Evolutionary conservation across 805 yeast species (phyloP), one percentile per base, ranked within the genome.

Genomic region (Zygosaccharomyces siamensis): DNA sequence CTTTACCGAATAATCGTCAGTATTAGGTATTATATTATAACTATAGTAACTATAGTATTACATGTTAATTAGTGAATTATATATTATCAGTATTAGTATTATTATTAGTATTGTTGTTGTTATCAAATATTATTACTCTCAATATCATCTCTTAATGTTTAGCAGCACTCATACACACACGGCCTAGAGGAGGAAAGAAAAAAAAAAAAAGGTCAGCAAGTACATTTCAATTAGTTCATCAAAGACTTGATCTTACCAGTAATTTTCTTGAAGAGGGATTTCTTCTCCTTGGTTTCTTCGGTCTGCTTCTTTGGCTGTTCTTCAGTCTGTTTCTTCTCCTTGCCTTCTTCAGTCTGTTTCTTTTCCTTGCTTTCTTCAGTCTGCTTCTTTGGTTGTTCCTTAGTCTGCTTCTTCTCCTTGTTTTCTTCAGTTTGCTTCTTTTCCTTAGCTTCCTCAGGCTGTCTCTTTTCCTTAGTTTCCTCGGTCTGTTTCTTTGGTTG

Each of bases 191-290:
- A 33, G 16, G 20, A 33, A 14, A 18, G 11, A 14, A 7, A 16
- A 33, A 14, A 7, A 16, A 33, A 33, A 20, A 16, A 33, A 33
- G 12, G 11, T 33, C 20, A 26, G 28, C 28, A 7, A 4, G 16
- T 18, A 14, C 1, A 14, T 14, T 18, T 23, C 6, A 21, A 23
- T 41, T 32, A 46, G 39, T 18, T 30, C 21, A 46, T 18, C 23
- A 51, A 24, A 14, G 52, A 35, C 46, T 50, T 53, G 50, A 48
- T 40, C 49, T 48, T 51, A 43, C 42, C 46, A 32, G 49, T 43
- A 42, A 46, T 33, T 46, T 50, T 52, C 58, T 52, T 54, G 52
- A 51, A 46, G 31, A 45, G 46, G 18, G 43, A 45, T 27, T 38
- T 46, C 44, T 50, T 46, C 23, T 51, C 54, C 27, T 48, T 48